Percentiles rank a stretch among this genome's conserved stretches.
phyloP scores from a whole-genome alignment of 805 yeast genomes.

The Alloascoidea hylecoeti region DNA sequence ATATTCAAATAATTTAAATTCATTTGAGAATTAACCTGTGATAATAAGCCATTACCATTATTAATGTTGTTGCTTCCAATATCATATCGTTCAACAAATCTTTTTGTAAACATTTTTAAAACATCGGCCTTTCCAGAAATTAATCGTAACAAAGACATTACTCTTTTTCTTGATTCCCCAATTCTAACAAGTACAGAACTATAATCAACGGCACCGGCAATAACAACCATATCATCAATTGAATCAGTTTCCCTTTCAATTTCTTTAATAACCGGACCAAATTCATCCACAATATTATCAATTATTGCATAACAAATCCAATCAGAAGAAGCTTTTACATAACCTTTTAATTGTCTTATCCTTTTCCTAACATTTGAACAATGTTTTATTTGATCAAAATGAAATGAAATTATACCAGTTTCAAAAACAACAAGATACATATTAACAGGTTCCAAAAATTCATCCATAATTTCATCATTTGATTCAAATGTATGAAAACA shows the following conservation, averaged over 20 bases:
- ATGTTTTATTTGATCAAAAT: slow-evolving; percentile 42
- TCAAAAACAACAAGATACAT: slow-evolving; percentile 48
- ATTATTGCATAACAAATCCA: slow-evolving; percentile 56
- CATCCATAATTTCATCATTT: slow-evolving; percentile 49
- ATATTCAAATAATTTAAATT: too few relatives aligned
- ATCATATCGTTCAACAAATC: slow-evolving; percentile 66
- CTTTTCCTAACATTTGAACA: slow-evolving; percentile 49
- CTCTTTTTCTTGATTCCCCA: slow-evolving; percentile 81
- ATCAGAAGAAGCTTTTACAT: slow-evolving; percentile 44
- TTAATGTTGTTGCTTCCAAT: slow-evolving; percentile 12
- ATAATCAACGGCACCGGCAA: slow-evolving; percentile 56
- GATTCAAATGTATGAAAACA: slow-evolving; percentile 95
- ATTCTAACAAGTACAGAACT: slow-evolving; percentile 57
- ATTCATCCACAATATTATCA: slow-evolving; percentile 52
- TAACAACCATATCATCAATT: slow-evolving; percentile 71
- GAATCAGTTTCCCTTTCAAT: slow-evolving; percentile 52
- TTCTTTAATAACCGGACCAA: slow-evolving; percentile 44
- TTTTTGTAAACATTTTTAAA: slow-evolving; percentile 86
- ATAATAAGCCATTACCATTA: slow-evolving; percentile 49
- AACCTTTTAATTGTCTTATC: slow-evolving; percentile 47
- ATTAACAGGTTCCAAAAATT: slow-evolving; percentile 53
- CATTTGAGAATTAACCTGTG: slow-evolving; percentile 11
- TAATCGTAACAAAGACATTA: slow-evolving; percentile 84
- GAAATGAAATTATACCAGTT: slow-evolving; percentile 46
- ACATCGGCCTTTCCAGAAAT: slow-evolving; percentile 93